Evolutionary conservation across 129 eudicot genomes (phyloP), one percentile per base, ranked within the genome.

Genomic region (Solidago caesia): DNA sequence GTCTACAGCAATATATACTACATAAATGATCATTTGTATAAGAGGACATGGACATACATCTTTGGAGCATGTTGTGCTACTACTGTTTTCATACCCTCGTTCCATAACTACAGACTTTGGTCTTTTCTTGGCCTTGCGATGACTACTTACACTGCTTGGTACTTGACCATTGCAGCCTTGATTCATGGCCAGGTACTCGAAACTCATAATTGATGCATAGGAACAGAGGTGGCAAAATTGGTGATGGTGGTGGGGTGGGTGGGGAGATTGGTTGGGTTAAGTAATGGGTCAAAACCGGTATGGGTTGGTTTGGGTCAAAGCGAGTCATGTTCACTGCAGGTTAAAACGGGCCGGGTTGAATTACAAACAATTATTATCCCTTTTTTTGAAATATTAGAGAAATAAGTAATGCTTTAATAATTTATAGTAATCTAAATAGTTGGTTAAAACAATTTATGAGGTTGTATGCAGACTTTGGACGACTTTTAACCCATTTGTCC

Each of bases 1-100:
- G 52, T 47, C 44, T 68, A 48, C 86, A 89, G 96, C 78, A 89
- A 86, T 61, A 89, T 89, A 82, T 89, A 89, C 80, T 89, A 89
- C 85, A 84, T 89, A 70, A 89, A 89, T 76, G 89, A 84, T 66
- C 83, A 79, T 8, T 55, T 89, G 47, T 89, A 89, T 73, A 89
- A 89, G 85, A 83, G 95, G 85, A 88, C 94, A 71, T 88, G 94
- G 94, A 88, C 92, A 5, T 87, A 88, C 62, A 89, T 89, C 33
- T 89, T 89, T 69, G 96, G 91, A 66, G 96, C 96, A 14, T 89
- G 96, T 75, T 89, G 91, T 89, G 96, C 91, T 25, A 89, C 96
- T 0, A 84, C 96, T 2, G 91, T 86, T 59, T 89, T 86, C 79
- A 77, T 86, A 70, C 90, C 95, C 1, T 88, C 95, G 0, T 85